Percentiles rank a stretch among this genome's conserved stretches.
phyloP scores from a whole-genome alignment of 495 filamentous ascomycete species.

The Aspergillus ostianus region DNA sequence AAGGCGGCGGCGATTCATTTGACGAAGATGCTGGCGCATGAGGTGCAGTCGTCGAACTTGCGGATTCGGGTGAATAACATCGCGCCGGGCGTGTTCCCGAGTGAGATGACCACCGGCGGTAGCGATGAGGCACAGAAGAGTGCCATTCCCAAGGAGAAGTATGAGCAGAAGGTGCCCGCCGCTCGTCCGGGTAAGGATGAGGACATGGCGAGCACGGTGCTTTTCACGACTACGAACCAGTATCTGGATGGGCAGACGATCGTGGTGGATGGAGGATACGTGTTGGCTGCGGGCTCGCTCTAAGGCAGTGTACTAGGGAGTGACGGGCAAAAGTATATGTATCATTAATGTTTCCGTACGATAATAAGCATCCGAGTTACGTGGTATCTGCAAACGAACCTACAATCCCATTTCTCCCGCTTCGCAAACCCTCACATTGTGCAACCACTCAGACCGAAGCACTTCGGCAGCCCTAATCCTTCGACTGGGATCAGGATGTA shows the following conservation, averaged over 20 bases:
- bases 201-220: constrained; percentile 69
- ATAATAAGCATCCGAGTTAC: background rate
- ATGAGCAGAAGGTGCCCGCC: constrained; percentile 56
- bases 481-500: constrained; percentile 72
- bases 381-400: background rate
- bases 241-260: constrained; percentile 70
- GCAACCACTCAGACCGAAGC: constrained; percentile 87
- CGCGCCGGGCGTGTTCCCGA: constrained; percentile 55
- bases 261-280: constrained; percentile 64
- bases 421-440: constrained; percentile 83
- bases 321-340: background rate
- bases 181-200: constrained; percentile 64
- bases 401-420: constrained; percentile 72
- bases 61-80: constrained; percentile 53
- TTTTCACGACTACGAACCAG: constrained; percentile 64
- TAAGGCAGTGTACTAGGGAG: constrained; percentile 5
- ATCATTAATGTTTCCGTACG: background rate
- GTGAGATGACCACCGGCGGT: constrained; percentile 54
- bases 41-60: constrained; percentile 41
- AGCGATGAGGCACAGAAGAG: constrained; percentile 63
- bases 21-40: constrained; percentile 54
- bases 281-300: constrained; percentile 35
- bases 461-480: constrained; percentile 87
- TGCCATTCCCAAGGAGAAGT: constrained; percentile 58
- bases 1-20: constrained; percentile 54